Conservation (phyloP, 2,329 filamentous ascomycete species). For the Arthroderma sp. region DNA sequence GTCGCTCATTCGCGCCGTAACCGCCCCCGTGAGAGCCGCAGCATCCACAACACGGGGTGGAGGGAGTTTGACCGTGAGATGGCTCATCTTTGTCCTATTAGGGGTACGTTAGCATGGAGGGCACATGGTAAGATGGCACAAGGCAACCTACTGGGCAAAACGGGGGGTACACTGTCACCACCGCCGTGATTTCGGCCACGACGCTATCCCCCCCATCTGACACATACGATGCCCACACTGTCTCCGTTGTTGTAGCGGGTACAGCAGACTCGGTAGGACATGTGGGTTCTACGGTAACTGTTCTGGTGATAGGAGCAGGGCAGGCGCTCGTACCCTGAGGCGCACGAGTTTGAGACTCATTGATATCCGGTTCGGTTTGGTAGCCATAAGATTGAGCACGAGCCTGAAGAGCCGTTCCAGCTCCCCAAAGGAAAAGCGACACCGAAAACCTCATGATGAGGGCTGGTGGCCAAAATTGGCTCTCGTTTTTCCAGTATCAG, state of each 20-base stretch:
- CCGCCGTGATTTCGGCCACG: too few species aligned
- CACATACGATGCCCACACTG: not conserved
- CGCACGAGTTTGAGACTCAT: not conserved
- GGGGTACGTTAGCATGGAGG: not conserved
- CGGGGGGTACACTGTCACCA: not conserved
- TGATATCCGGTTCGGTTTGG: not conserved
- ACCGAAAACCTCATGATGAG: conserved; percentile 1
- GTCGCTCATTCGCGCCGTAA: not conserved
- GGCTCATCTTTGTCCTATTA: not conserved
- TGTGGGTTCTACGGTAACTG: not conserved
- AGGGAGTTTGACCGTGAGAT: not conserved
- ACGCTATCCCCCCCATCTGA: not conserved
- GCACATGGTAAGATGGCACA: not conserved
- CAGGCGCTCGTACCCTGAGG: too few species aligned
- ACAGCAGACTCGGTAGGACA: not conserved
- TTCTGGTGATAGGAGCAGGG: not conserved
- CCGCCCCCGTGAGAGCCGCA: not conserved
- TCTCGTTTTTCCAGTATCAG: too few species aligned
- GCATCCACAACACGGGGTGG: not conserved
- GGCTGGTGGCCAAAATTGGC: not conserved
- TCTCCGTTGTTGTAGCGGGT: not conserved
- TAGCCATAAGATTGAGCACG: not conserved
- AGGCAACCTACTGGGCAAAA: not conserved
- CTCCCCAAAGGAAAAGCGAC: conserved; percentile 1
- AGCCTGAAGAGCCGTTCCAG: not conserved